These are phyloP conservation scores for Malus hybrid DNA, from an alignment of 331 rosid genomes.

Conservation along the genomic window DNA sequence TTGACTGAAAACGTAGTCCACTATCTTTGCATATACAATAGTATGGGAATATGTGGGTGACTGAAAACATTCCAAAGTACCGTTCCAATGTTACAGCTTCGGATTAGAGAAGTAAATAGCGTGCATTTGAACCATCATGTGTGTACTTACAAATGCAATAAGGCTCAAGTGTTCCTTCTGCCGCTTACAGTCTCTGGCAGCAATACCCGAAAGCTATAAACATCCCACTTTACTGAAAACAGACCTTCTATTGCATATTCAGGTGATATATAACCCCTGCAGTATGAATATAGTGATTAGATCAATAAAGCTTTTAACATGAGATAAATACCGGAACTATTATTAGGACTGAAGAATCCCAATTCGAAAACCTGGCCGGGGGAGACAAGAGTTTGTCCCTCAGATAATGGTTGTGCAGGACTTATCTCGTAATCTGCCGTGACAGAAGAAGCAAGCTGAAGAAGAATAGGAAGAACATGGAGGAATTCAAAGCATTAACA, in stretches of 20 bases:
- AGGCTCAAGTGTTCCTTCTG: conserved; percentile 45
- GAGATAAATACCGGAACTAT: neutral
- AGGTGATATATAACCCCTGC: conserved; percentile 11
- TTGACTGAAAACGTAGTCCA: too few relatives aligned
- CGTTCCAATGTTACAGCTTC: neutral
- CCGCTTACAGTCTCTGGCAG: conserved; percentile 62
- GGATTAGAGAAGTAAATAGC: neutral
- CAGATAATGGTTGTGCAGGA: too few relatives aligned
- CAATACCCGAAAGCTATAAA: conserved; percentile 67
- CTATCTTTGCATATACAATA: too few relatives aligned
- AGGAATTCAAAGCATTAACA: too few relatives aligned
- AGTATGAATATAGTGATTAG: conserved; percentile 1
- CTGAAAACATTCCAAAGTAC: conserved; percentile 1
- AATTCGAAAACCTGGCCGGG: neutral
- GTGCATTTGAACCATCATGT: neutral
- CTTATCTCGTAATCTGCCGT: neutral
- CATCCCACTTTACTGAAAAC: conserved; percentile 71
- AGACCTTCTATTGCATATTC: conserved; percentile 83
- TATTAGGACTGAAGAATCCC: neutral
- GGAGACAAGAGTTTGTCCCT: too few relatives aligned
- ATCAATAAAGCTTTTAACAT: conserved; percentile 5
- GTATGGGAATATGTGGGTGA: too few relatives aligned
- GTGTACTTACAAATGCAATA: conserved; percentile 49
- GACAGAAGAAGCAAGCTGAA: neutral
- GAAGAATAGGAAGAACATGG: neutral